Evolutionary conservation across 257 asterid species (phyloP), one percentile per base, ranked within the genome.

Genomic region (Avicennia marina): DNA sequence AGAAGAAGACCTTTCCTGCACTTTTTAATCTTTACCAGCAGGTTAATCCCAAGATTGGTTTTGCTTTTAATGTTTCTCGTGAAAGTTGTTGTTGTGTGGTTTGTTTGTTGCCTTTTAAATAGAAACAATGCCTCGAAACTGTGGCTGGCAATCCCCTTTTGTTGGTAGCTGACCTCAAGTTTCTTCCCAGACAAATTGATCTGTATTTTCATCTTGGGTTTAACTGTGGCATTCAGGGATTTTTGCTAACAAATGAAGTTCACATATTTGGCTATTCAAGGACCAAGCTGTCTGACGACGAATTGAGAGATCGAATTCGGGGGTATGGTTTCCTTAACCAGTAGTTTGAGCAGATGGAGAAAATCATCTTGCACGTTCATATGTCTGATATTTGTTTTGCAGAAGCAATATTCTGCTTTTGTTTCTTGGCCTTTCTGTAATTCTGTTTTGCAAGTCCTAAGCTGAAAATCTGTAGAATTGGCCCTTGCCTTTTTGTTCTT

Each of bases 221-320:
- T 29, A 29, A 29, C 8, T 29, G 8, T 29, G 34, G 65, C 21
- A 48, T 66, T 52, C 82, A 93, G 99, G 97, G 96, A 25, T 93
- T 93, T 70, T 72, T 93, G 76, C 79, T 51, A 66, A 72, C 85
- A 22, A 68, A 86, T 38, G 97, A 93, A 54, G 99, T 93, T 74
- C 91, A 84, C 86, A 93, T 93, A 69, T 93, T 93, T 62, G 99
- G 99, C 13, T 93, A 93, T 65, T 96, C 99, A 66, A 82, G 99
- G 79, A 80, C 94, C 60, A 89, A 86, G 79, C 85, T 93, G 65
- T 63, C 95, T 19, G 96, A 86, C 29, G 79, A 79, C 18, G 96
- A 89, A 48, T 67, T 93, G 70, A 86, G 95, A 67, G 75, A 81
- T 67, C 91, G 96, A 43, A 79, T 93, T 67, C 75, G 65, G 52